Evolutionary conservation across 1,139 yeast genomes (phyloP).

Genomic region (Saccharomyces hybrid): DNA sequence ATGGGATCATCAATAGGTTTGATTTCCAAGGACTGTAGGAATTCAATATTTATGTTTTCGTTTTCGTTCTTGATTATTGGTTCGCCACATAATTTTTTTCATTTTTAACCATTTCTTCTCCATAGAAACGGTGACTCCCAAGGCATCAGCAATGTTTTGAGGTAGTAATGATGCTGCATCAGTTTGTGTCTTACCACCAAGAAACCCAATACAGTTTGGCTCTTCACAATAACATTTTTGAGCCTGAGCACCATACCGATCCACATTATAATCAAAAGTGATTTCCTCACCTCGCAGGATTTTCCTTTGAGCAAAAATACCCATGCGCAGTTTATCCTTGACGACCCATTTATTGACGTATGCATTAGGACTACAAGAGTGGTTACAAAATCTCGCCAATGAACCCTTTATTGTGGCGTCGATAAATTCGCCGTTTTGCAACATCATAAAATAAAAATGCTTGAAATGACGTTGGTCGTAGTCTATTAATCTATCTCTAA

Average conservation of each 20-base stretch:
- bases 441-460: conserved; percentile 96
- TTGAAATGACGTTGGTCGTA: conserved; percentile 66
- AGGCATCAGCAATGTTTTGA: conserved; percentile 73
- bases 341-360: conserved; percentile 97
- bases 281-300: conserved; percentile 81
- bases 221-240: conserved; percentile 96
- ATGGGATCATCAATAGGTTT: conserved; percentile 42
- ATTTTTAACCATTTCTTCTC: conserved; percentile 60
- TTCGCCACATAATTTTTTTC: conserved; percentile 44
- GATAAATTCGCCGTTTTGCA: conserved; percentile 83
- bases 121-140: conserved; percentile 62
- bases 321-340: conserved; percentile 84
- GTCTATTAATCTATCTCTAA: conserved; percentile 62
- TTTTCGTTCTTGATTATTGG: conserved; percentile 46
- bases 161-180: conserved; percentile 81
- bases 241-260: conserved; percentile 88
- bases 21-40: conserved; percentile 53
- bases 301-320: conserved; percentile 76
- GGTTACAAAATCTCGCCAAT: conserved; percentile 85
- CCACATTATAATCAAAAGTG: conserved; percentile 93
- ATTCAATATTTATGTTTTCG: conserved; percentile 57
- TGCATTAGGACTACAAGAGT: conserved; percentile 90
- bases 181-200: conserved; percentile 96
- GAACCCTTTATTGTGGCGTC: conserved; percentile 90
- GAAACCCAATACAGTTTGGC: conserved; percentile 79